phyloP scores from a whole-genome alignment of 352 stramenopile species.

The Phytophthora citrophthora region DNA sequence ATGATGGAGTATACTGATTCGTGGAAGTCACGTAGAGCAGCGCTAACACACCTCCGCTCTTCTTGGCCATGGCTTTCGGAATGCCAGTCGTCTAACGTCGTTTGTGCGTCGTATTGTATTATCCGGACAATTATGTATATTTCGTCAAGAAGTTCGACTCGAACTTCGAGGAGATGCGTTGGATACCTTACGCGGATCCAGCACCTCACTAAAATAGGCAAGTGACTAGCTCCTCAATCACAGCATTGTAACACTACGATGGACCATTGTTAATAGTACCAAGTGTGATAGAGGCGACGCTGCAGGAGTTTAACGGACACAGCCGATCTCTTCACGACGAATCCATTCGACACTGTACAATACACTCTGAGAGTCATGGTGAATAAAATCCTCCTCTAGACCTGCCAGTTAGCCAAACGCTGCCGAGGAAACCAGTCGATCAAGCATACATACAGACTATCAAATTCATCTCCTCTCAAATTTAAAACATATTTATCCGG shows the following conservation, averaged over 20 bases:
- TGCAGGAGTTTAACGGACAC: slow-evolving; percentile 14
- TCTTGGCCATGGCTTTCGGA: slow-evolving; percentile 47
- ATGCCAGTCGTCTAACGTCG: slow-evolving; percentile 7
- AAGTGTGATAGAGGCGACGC: slow-evolving; percentile 10
- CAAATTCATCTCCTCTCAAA: not conserved
- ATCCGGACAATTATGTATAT: not conserved
- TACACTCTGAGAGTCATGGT: not conserved
- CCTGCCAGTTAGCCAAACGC: not conserved
- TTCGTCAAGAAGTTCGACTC: not conserved
- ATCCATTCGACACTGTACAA: no score
- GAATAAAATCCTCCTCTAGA: slow-evolving; percentile 1
- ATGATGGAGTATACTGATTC: not conserved
- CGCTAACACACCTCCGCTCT: slow-evolving; percentile 33
- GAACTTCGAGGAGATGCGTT: no score
- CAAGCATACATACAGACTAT: no score
- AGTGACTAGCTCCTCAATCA: no score
- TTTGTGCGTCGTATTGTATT: no score
- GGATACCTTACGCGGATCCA: no score
- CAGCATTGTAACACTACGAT: no score
- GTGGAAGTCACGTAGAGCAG: not conserved
- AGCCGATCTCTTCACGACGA: slow-evolving; percentile 1
- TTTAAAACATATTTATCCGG: slow-evolving; percentile 5
- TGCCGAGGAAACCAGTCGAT: slow-evolving; percentile 15
- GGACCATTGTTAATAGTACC: no score
- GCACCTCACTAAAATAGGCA: no score